phyloP scores from a whole-genome alignment of 345 rosid genomes.

The Rubroshorea leprosula region DNA sequence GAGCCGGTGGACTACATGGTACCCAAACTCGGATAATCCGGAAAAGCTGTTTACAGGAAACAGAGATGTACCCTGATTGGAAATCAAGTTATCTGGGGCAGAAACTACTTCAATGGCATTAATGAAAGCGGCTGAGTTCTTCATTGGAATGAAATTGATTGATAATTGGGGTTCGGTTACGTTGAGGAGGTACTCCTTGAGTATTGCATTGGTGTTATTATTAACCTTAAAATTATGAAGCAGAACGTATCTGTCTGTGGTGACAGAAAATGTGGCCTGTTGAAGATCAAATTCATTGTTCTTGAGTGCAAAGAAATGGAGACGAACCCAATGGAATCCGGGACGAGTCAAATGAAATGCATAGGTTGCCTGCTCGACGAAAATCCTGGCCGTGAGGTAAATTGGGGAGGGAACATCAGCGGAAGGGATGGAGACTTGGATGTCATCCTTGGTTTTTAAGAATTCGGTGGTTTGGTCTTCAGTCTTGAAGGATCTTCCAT shows the following conservation, averaged over 20 bases:
- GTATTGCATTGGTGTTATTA: slow-evolving; percentile 28
- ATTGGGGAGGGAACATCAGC: slow-evolving; percentile 51
- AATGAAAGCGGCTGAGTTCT: slow-evolving; percentile 55
- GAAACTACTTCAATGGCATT: slow-evolving; percentile 76
- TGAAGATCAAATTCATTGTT: slow-evolving; percentile 41
- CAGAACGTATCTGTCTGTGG: slow-evolving; percentile 49
- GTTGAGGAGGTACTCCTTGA: slow-evolving; percentile 64
- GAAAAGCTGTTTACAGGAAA: slow-evolving; percentile 38
- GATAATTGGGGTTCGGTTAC: slow-evolving; percentile 39
- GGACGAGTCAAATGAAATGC: slow-evolving; percentile 40
- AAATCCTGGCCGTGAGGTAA: slow-evolving; percentile 53
- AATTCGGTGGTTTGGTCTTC: slow-evolving; percentile 43
- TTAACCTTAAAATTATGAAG: slow-evolving; percentile 48
- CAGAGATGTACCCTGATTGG: slow-evolving; percentile 46
- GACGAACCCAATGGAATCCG: slow-evolving; percentile 77
- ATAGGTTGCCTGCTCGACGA: slow-evolving; percentile 47
- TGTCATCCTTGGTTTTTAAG: slow-evolving; percentile 41
- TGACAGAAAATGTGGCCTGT: slow-evolving; percentile 47
- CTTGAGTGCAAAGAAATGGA: slow-evolving; percentile 49
- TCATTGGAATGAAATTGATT: slow-evolving; percentile 47
- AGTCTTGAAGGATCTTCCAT: slow-evolving; percentile 57
- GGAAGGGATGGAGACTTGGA: slow-evolving; percentile 37
- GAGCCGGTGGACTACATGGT: slow-evolving; percentile 56
- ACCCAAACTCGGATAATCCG: slow-evolving; percentile 42
- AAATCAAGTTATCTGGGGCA: slow-evolving; percentile 54